Conservation (phyloP, 306 rosid species). For the Castanea mollissima region DNA sequence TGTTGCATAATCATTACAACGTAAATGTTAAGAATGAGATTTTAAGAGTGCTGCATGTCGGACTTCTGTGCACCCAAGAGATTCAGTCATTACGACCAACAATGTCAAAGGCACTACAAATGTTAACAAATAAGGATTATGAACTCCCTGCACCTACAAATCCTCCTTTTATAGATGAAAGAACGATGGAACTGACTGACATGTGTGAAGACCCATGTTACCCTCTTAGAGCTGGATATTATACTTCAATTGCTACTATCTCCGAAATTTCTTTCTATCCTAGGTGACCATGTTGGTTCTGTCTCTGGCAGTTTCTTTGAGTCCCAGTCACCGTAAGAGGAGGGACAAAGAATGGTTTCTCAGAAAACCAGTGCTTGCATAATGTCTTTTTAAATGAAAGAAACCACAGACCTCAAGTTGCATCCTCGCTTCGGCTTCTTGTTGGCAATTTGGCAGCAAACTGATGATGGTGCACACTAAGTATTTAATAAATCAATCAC, state of each 20-base stretch:
- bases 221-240: conserved; percentile 30
- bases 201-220: conserved; percentile 39
- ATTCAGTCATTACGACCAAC: conserved; percentile 61
- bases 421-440: not conserved
- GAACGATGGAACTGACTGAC: conserved; percentile 73
- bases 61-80: conserved; percentile 91
- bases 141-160: conserved; percentile 68
- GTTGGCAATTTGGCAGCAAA: not conserved
- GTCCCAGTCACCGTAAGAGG: not conserved
- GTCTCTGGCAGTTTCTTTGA: not conserved
- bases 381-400: not conserved
- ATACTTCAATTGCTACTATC: conserved; percentile 61
- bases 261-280: conserved; percentile 70
- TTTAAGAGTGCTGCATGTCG: conserved; percentile 70
- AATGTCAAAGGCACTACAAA: conserved; percentile 71
- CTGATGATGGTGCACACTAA: not conserved
- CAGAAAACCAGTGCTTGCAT: not conserved
- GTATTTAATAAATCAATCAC: not conserved
- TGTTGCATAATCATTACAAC: conserved; percentile 38
- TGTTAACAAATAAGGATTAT: conserved; percentile 68
- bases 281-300: conserved; percentile 37
- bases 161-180: conserved; percentile 89
- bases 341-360: not conserved
- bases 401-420: not conserved
- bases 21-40: conserved; percentile 40